Evolutionary conservation across 2,329 filamentous ascomycete species (phyloP).

Genomic region (Fusarium duplospermum): DNA sequence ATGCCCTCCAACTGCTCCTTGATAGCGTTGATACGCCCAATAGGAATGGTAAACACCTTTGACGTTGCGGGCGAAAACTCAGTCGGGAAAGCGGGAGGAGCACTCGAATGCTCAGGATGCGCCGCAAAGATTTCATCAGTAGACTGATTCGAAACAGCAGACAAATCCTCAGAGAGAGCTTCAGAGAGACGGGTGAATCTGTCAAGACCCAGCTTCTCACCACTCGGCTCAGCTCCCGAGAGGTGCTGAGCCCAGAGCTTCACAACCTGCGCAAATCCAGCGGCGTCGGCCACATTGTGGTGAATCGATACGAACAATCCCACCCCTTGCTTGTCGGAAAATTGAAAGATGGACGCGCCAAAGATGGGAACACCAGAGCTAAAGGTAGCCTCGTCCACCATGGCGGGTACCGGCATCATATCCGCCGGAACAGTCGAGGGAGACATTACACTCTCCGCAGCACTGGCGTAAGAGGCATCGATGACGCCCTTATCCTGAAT

Average conservation of each 20-base stretch:
- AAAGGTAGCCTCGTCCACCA: background rate
- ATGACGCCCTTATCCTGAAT: constrained; percentile 1
- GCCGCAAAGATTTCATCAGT: background rate
- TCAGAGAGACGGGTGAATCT: background rate
- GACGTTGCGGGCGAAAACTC: constrained; percentile 13
- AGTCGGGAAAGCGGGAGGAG: background rate
- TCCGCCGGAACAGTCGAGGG: background rate
- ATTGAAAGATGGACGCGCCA: background rate
- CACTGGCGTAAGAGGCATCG: background rate
- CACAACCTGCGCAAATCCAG: constrained; percentile 6
- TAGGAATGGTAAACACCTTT: constrained; percentile 9
- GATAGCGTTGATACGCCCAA: background rate
- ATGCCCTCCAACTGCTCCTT: background rate
- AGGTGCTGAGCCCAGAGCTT: constrained; percentile 1
- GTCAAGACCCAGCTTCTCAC: background rate
- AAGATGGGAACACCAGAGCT: background rate
- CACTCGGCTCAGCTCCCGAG: background rate
- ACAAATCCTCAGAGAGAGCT: background rate
- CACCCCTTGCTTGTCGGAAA: constrained; percentile 1
- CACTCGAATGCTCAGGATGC: constrained; percentile 10
- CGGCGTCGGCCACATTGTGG: constrained; percentile 8
- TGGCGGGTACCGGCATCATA: background rate
- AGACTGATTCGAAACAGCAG: background rate
- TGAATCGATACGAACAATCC: constrained; percentile 14
- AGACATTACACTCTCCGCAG: background rate